Evolutionary conservation across 208 protist genomes (phyloP), one percentile per base, ranked within the genome.

Genomic region (Wallacemonas sp.): DNA sequence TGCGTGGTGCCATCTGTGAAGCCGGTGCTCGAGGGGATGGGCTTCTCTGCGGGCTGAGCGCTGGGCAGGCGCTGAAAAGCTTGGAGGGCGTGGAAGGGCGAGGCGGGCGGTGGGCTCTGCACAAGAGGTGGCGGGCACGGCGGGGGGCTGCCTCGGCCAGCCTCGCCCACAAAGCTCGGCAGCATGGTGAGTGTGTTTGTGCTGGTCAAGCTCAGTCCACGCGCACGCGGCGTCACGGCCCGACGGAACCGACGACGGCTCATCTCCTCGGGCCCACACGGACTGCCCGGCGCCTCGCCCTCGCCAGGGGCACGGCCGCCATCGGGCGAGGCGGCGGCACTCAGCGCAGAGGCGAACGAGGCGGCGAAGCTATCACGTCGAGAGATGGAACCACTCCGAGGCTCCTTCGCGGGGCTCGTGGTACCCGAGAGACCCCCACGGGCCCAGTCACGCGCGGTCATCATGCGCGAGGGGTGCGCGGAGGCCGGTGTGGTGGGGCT

Each of bases 351-450:
- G n/a, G 49, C 59, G 41, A 62, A 54, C 22, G 52, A 67, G 16
- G 67, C 41, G 7, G 71, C 76, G 23, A 85, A 70, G 45, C 70
- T 65, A 39, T 85, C 82, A 22, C 78, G 67, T 11, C 75, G 69
- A 2, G 82, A 82, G 23, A 65, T 8, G 25, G 72, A 75, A 10
- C 42, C 39, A 48, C 82, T 85, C 72, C 78, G 82, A 8, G 76
- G 67, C 42, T 78, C 46, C 44, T 78, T 75, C 8, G 76, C 48
- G 10, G 76, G 66, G 57, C 73, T 74, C 42, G 76, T 57, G 3
- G 70, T 55, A 22, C 67, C 41, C 18, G 48, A 55, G 25, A 55
- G 8, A 31, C 61, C 61, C 4, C n/a, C n/a, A n/a, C 63, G 69
- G 33, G 72, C 65, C 67, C 65, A 77, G 48, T 82, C 76, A 8